Conservation (phyloP, 192 early-diverging fungal genomes). For the Backusella tarrabulga region DNA sequence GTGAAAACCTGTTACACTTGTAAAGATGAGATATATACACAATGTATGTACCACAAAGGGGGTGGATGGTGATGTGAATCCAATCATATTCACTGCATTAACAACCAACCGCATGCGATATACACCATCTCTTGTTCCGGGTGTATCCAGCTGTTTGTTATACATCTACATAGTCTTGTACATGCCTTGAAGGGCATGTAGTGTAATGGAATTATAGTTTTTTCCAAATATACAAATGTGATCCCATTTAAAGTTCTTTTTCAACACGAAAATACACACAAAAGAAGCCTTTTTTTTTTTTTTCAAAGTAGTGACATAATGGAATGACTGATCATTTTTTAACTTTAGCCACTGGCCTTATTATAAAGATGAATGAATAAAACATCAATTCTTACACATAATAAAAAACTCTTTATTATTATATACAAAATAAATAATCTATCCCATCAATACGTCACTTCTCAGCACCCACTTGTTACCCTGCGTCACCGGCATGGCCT, state of each 20-base stretch:
- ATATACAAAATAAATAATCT: neutral
- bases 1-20: neutral
- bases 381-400: neutral
- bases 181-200: too few species aligned
- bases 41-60: neutral
- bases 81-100: neutral
- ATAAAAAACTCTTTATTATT: neutral
- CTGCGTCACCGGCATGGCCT: constrained; percentile 37
- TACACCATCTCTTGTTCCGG: too few species aligned
- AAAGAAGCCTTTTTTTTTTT: neutral
- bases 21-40: neutral
- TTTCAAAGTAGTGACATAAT: neutral
- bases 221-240: too few species aligned
- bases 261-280: neutral
- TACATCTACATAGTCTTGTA: too few species aligned
- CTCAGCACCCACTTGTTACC: constrained; percentile 43
- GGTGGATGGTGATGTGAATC: neutral
- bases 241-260: neutral
- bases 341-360: too few species aligned
- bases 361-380: too few species aligned
- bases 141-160: too few species aligned
- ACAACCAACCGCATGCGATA: neutral
- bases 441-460: constrained; percentile 40
- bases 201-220: too few species aligned
- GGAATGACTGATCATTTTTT: neutral